Evolutionary conservation across 2,329 filamentous ascomycete genomes (phyloP), one percentile per base, ranked within the genome.

Genomic region (Waltergamsia citrina): DNA sequence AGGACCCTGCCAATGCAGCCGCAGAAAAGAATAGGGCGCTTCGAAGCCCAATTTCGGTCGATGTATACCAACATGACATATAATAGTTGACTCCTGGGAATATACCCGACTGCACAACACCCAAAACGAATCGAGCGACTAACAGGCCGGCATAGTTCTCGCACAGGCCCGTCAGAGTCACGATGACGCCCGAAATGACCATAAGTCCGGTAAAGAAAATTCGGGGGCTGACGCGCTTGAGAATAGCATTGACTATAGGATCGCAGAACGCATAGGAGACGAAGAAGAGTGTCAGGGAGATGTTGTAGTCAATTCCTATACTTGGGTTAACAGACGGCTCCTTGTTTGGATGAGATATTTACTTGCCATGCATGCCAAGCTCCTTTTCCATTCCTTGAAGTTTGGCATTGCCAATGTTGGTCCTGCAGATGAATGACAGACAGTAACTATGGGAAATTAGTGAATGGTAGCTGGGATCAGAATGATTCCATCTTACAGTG

Each of bases 21-120:
- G 84, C 82, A 0, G 81, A 84, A 62, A 90, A 93, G 67, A 92
- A 90, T 33, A 88, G 71, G 2, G 85, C 82, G 40, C 68, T 63
- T 1, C 71, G 60, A 18, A 70, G 50, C 33, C 70, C 67, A 19
- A 71, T 66, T 44, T 92, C 85, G 2, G 69, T 72, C 7, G 82
- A 67, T 50, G 74, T 81, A 50, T 88, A 92, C 83, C 83, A 90
- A 49, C 80, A 85, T 0, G 75, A 81, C 0, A 88, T 65, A 47
- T 85, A 85, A 60, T 76, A 56, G 59, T 75, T 58, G 50, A 83
- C 70, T 2, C 77, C 78, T 0, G 75, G 77, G 43, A 77, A 80
- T 0, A 83, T 56, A 2, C 79, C 79, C 1, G 78, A 69, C 52
- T 85, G 80, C 5, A 67, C 71, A n/a, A 83, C 51, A 11, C 80